Percentiles rank a stretch among this genome's conserved stretches.
phyloP scores from a whole-genome alignment of 805 yeast species.

The Zygosaccharomyces siamensis region DNA sequence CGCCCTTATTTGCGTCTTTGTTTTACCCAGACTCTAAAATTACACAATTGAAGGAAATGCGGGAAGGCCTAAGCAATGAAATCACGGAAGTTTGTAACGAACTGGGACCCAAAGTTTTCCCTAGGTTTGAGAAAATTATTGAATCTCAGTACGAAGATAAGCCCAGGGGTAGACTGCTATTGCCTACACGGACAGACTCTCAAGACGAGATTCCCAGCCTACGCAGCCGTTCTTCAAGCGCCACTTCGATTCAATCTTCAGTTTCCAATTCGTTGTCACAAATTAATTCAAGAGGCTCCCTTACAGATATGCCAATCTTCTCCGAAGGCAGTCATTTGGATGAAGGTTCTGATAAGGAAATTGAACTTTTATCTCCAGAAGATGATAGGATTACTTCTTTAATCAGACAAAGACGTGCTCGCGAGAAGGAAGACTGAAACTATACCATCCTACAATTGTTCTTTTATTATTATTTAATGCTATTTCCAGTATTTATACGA shows the following conservation, averaged over 20 bases:
- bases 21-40: constrained; percentile 42
- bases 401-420: constrained; percentile 29
- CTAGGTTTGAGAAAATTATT: constrained; percentile 59
- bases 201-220: constrained; percentile 4
- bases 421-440: constrained; percentile 21
- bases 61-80: constrained; percentile 59
- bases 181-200: constrained; percentile 4
- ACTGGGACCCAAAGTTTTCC: constrained; percentile 81
- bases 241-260: constrained; percentile 34
- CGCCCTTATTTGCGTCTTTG: constrained; percentile 55
- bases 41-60: constrained; percentile 49
- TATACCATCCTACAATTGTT: background rate
- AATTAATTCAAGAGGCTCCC: constrained; percentile 55
- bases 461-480: background rate
- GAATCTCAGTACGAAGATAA: constrained; percentile 8
- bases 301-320: constrained; percentile 61
- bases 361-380: constrained; percentile 10
- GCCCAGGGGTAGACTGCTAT: constrained; percentile 4
- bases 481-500: background rate
- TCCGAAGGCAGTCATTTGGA: constrained; percentile 24
- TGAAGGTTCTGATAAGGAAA: constrained; percentile 9
- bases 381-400: constrained; percentile 21
- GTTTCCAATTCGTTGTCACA: constrained; percentile 57
- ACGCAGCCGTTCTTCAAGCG: constrained; percentile 30
- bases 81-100: constrained; percentile 77